A percentile compares a stretch with the other conserved stretches of the same genome.
Conservation (phyloP, 2,329 filamentous ascomycete species). For the Penicillium sp. region DNA sequence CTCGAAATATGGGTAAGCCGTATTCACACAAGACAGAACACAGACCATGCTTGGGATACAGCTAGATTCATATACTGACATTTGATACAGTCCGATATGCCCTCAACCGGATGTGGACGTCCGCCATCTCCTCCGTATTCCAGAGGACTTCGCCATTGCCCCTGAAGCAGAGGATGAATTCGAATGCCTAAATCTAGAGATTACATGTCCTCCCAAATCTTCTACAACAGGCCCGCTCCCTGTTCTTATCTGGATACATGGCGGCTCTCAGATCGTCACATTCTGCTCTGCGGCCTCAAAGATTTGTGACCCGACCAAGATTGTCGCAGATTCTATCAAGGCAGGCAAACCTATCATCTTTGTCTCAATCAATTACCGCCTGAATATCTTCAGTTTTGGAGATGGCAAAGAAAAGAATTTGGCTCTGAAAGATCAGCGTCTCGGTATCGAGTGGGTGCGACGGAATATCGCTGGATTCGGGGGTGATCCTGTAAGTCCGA, state of each 20-base stretch:
- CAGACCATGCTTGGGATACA: not conserved
- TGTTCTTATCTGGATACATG: conserved; percentile 51
- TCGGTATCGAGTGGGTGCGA: conserved; percentile 42
- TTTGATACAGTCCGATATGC: conserved; percentile 41
- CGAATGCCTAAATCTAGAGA: conserved; percentile 46
- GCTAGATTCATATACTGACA: conserved; percentile 4
- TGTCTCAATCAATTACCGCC: conserved; percentile 46
- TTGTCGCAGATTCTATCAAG: conserved; percentile 40
- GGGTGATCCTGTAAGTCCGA: conserved; percentile 37
- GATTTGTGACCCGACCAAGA: conserved; percentile 40
- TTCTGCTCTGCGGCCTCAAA: conserved; percentile 46
- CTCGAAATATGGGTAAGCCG: conserved; percentile 33
- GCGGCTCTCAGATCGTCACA: conserved; percentile 48
- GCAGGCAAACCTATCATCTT: conserved; percentile 42
- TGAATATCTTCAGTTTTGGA: conserved; percentile 50
- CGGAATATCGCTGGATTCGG: conserved; percentile 44
- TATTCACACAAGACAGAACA: not conserved
- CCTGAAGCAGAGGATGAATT: conserved; percentile 46
- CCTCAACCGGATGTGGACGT: conserved; percentile 46
- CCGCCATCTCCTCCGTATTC: conserved; percentile 47
- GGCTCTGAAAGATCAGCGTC: conserved; percentile 39
- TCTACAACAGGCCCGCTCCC: conserved; percentile 26
- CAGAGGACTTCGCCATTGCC: conserved; percentile 32
- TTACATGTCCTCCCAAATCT: conserved; percentile 31
- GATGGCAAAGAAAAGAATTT: conserved; percentile 44